phyloP scores from a whole-genome alignment of 257 asterid genomes.

The Primulina tabacum region DNA sequence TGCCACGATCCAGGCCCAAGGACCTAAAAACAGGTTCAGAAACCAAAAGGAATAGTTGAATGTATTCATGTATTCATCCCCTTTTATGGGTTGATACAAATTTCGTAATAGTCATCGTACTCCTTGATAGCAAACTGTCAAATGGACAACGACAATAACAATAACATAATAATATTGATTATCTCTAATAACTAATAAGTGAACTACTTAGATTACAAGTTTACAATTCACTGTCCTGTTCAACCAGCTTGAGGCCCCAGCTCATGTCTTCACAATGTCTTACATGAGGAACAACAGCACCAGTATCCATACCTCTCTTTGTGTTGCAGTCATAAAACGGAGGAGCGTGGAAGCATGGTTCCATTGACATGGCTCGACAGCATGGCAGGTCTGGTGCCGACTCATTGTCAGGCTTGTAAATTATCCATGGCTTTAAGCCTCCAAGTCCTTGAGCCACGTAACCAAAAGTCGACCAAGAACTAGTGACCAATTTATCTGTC shows the following conservation, averaged over 20 bases:
- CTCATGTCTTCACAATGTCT: constrained; percentile 73
- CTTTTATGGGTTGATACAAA: too few relatives aligned
- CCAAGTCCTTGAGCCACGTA: constrained; percentile 89
- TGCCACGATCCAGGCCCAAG: too few relatives aligned
- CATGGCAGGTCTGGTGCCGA: constrained; percentile 59
- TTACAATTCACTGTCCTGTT: constrained; percentile 16
- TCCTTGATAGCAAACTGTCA: too few relatives aligned
- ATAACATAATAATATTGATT: background rate
- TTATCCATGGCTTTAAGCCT: constrained; percentile 75
- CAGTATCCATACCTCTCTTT: constrained; percentile 45
- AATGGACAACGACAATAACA: background rate
- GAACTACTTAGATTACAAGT: background rate
- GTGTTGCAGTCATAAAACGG: constrained; percentile 53
- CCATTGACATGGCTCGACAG: constrained; percentile 51
- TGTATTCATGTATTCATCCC: too few relatives aligned
- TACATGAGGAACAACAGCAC: constrained; percentile 51
- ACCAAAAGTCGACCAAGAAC: constrained; percentile 79
- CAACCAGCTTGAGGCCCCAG: constrained; percentile 70
- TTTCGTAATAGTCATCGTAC: too few relatives aligned
- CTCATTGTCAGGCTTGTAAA: constrained; percentile 49
- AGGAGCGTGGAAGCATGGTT: constrained; percentile 78
- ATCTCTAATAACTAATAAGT: background rate
- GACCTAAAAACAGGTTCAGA: too few relatives aligned
- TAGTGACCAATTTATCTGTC: constrained; percentile 68
- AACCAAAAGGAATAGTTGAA: too few relatives aligned